Percentiles rank a stretch among this genome's conserved stretches.
phyloP scores from a whole-genome alignment of 805 yeast genomes.

The Teunomyces panamensis region DNA sequence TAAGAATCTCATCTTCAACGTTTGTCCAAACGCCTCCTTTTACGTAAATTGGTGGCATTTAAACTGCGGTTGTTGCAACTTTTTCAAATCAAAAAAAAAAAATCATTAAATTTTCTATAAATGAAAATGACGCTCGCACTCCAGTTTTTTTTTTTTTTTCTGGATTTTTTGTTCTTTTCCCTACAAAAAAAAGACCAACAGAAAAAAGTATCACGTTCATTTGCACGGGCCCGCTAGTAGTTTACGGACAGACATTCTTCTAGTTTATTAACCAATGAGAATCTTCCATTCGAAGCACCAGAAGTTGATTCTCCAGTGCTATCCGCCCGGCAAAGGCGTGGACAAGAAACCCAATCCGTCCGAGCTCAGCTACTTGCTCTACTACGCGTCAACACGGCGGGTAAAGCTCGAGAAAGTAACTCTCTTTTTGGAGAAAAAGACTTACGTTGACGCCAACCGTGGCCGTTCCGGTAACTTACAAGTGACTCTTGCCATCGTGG shows the following conservation, averaged over 20 bases:
- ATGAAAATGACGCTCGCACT: too few species aligned
- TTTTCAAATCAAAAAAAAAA: neutral
- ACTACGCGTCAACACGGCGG: conserved; percentile 86
- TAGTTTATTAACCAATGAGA: conserved; percentile 15
- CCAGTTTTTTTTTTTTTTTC: too few species aligned
- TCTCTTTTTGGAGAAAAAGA: conserved; percentile 58
- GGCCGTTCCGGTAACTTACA: conserved; percentile 74
- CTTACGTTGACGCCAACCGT: conserved; percentile 56
- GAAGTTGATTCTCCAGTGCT: conserved; percentile 84
- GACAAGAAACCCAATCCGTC: conserved; percentile 93
- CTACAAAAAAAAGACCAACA: too few species aligned
- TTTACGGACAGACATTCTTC: too few species aligned
- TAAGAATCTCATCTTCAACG: conserved; percentile 77
- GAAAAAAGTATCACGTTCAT: too few species aligned
- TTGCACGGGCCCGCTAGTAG: too few species aligned
- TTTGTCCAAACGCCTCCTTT: conserved; percentile 93
- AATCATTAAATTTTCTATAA: too few species aligned
- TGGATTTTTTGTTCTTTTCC: too few species aligned
- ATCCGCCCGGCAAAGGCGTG: conserved; percentile 81
- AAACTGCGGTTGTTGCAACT: neutral
- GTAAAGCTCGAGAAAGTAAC: conserved; percentile 88
- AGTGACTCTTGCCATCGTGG: conserved; percentile 72
- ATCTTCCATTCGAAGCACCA: conserved; percentile 78
- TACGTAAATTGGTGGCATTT: conserved; percentile 60
- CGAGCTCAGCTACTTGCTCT: conserved; percentile 81